These are phyloP conservation scores for Funneliformis mosseae DNA, from an alignment of 192 early-diverging fungal genomes.

Conservation along the genomic window DNA sequence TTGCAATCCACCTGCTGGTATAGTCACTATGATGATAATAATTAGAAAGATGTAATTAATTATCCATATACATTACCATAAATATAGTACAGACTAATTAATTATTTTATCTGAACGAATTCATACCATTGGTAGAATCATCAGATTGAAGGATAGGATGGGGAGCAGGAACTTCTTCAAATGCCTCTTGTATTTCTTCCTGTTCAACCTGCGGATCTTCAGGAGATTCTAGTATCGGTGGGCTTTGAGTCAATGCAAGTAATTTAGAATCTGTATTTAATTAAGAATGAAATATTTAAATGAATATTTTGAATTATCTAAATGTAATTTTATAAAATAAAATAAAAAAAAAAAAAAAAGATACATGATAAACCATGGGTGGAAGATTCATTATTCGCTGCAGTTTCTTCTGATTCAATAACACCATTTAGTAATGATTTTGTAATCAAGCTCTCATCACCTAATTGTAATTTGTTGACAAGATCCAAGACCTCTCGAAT, in stretches of 20 bases:
- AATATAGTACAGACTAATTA: too few species aligned
- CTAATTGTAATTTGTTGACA: slow-evolving; percentile 4
- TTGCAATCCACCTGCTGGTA: neutral
- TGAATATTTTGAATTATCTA: neutral
- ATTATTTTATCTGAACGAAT: too few species aligned
- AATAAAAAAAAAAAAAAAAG: too few species aligned
- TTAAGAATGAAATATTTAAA: neutral
- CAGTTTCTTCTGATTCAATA: neutral
- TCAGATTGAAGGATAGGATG: too few species aligned
- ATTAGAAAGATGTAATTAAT: too few species aligned
- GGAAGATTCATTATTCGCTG: neutral
- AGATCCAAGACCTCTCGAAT: neutral
- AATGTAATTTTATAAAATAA: too few species aligned
- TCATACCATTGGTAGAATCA: neutral
- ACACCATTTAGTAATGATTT: neutral
- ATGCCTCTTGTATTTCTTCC: neutral
- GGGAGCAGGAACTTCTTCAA: neutral
- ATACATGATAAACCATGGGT: slow-evolving; percentile 14
- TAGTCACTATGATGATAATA: neutral
- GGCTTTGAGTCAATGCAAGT: neutral
- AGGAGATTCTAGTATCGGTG: slow-evolving; percentile 21
- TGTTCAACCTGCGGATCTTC: too few species aligned
- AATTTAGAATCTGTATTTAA: slow-evolving; percentile 26
- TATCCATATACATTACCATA: too few species aligned
- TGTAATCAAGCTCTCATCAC: slow-evolving; percentile 17